Evolutionary conservation across 2,329 filamentous ascomycete species (phyloP), one percentile per base, ranked within the genome.

Genomic region (Penicillium paneum): DNA sequence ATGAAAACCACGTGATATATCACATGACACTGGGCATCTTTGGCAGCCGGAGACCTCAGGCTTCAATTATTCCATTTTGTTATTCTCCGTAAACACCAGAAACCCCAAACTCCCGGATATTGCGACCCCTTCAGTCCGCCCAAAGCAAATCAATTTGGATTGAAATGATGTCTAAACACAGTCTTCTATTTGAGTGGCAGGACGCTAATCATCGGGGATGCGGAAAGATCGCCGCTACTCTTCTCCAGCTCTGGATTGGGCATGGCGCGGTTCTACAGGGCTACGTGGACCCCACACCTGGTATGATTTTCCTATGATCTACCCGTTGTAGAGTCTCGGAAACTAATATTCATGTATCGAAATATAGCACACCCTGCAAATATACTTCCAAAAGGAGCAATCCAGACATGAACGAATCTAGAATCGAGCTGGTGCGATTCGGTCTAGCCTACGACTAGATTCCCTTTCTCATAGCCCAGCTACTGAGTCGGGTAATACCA

Each of bases 61-160:
- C 21, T 24, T 24, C 6, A 24, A 24, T 24, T 24, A n/a, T n/a
- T n/a, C n/a, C n/a, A n/a, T n/a, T n/a, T n/a, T 26, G 21, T 40
- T 19, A 8, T 17, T 11, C 1, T 1, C 1, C 13, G 13, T 13
- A 13, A 43, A 43, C 7, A 19, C 4, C 4, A 10, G n/a, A 15
- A 31, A 43, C 6, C 1, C 8, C 8, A 15, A 6, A 15, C 3
- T n/a, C 0, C 7, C 13, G 11, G n/a, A 31, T 31, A 1, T 31
- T 43, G 0, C 0, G 19, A 2, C 13, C 8, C 4, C 7, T 13
- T 6, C 1, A 1, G 10, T 26, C 2, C 6, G 13, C 17, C 10
- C 8, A 15, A 13, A 26, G 12, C 2, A 10, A 28, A 2, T n/a
- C 11, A 1, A 4, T 8, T 3, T 28, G 5, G 7, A 5, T 17